Percentiles rank a stretch among this genome's conserved stretches.
phyloP scores from a whole-genome alignment of 306 rosid species.

The Acacia confusa region DNA sequence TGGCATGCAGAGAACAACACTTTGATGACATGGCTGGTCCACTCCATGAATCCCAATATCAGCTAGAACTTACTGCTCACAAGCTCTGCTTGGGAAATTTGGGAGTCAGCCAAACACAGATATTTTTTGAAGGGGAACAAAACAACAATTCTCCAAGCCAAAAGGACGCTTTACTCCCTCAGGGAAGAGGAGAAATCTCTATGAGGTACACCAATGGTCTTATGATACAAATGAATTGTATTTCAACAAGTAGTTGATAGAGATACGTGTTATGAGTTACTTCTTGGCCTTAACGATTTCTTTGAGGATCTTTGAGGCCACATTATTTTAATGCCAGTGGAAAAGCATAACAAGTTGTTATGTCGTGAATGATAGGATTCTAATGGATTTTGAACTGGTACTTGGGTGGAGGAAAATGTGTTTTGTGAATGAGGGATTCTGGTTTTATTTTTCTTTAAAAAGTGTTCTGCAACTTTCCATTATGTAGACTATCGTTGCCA shows the following conservation, averaged over 20 bases:
- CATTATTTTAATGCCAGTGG: background rate
- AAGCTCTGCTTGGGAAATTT: background rate
- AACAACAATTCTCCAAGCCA: background rate
- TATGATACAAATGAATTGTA: background rate
- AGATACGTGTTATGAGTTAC: background rate
- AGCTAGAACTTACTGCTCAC: background rate
- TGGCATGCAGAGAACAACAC: background rate
- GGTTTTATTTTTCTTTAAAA: background rate
- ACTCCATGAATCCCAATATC: background rate
- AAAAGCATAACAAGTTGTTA: constrained; percentile 15
- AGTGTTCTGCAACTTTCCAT: constrained; percentile 1
- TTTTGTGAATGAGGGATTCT: constrained; percentile 25
- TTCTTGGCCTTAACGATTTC: background rate
- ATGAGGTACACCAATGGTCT: background rate
- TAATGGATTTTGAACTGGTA: constrained; percentile 17
- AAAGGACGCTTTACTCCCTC: background rate
- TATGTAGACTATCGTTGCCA: background rate
- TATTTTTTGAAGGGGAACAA: background rate
- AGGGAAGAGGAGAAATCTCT: background rate
- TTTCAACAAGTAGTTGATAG: background rate
- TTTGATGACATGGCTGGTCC: background rate
- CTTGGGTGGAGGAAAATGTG: constrained; percentile 29
- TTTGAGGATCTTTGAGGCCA: background rate
- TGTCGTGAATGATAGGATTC: constrained; percentile 23
- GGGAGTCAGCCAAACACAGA: background rate